Percentiles rank a stretch among this genome's conserved stretches.
Conservation (phyloP, 192 early-diverging fungal species). For the Backusella westeae region DNA sequence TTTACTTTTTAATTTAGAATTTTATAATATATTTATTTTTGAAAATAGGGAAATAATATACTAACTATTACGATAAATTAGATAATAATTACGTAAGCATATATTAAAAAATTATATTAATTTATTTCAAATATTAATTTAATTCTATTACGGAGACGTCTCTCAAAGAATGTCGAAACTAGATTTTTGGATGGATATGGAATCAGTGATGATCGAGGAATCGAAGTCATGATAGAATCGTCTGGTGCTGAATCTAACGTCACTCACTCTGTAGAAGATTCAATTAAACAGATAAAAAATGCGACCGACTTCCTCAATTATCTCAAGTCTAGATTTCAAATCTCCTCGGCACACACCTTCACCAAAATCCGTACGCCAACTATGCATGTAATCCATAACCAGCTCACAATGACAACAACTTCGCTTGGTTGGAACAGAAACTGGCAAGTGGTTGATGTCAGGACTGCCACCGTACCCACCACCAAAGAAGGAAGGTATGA, state of each 20-base stretch:
- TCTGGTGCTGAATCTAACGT: neutral
- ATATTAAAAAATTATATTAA: too few relatives aligned
- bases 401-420: neutral
- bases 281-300: neutral
- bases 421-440: neutral
- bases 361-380: neutral
- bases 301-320: neutral
- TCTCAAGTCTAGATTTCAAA: neutral
- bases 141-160: too few relatives aligned
- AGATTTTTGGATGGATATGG: neutral
- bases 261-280: neutral
- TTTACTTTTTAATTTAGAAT: too few relatives aligned
- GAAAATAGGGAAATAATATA: too few relatives aligned
- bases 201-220: neutral
- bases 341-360: neutral
- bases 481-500: neutral
- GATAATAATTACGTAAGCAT: too few relatives aligned
- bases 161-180: neutral
- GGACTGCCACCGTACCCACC: neutral
- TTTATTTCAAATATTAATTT: too few relatives aligned
- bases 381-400: too few relatives aligned
- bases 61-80: too few relatives aligned
- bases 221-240: neutral
- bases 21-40: too few relatives aligned
- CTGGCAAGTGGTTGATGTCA: neutral